phyloP scores from a whole-genome alignment of 2,329 filamentous ascomycete species.

The Talaromyces sp. region DNA sequence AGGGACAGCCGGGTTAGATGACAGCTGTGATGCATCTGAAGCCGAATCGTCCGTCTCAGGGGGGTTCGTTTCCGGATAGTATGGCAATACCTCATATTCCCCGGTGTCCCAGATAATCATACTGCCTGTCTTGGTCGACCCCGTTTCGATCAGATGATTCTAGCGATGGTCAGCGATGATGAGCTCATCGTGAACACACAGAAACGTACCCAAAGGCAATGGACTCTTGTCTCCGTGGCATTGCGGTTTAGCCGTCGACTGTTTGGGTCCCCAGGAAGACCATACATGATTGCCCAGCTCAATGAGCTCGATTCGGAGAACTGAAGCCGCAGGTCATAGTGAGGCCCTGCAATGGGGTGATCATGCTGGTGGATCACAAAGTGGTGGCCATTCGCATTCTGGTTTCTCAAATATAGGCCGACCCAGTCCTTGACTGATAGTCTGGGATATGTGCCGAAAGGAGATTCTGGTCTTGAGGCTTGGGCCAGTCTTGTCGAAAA shows the following conservation, averaged over 20 bases:
- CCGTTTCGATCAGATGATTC: slow-evolving; percentile 61
- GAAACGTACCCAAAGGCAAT: slow-evolving; percentile 53
- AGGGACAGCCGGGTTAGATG: not conserved
- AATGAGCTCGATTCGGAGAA: slow-evolving; percentile 64
- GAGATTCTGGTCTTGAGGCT: slow-evolving; percentile 20
- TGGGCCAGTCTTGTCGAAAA: slow-evolving; percentile 41
- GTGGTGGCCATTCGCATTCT: slow-evolving; percentile 46
- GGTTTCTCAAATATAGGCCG: slow-evolving; percentile 46
- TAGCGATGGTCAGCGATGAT: slow-evolving; percentile 18
- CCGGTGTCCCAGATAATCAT: slow-evolving; percentile 62
- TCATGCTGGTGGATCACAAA: slow-evolving; percentile 72
- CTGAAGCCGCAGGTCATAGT: slow-evolving; percentile 67
- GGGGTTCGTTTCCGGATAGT: slow-evolving; percentile 27
- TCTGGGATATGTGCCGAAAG: slow-evolving; percentile 20
- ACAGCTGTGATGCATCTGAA: slow-evolving; percentile 18
- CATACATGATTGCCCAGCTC: slow-evolving; percentile 63
- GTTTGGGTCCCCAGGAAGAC: slow-evolving; percentile 56
- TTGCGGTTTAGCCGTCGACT: slow-evolving; percentile 52
- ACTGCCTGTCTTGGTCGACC: slow-evolving; percentile 51
- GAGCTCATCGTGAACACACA: not conserved
- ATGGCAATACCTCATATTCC: slow-evolving; percentile 52
- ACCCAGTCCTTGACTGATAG: slow-evolving; percentile 41
- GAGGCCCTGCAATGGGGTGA: slow-evolving; percentile 63
- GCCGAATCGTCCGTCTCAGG: slow-evolving; percentile 34
- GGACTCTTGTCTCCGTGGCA: slow-evolving; percentile 59